Conservation (phyloP, 495 filamentous ascomycete species). For the Beverwykella pulmonaria region DNA sequence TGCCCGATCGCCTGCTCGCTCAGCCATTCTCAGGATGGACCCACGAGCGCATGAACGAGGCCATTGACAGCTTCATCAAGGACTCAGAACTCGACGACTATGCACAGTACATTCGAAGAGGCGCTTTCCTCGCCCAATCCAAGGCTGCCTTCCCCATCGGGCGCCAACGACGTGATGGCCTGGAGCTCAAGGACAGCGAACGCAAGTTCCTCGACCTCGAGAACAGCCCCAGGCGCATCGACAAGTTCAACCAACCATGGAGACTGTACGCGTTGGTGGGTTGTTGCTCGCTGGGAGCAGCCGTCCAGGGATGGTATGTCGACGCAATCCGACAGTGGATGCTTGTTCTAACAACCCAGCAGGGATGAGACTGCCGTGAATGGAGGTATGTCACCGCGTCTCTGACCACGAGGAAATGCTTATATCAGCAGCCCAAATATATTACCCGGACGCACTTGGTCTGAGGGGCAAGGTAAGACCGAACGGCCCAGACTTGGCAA, state of each 20-base stretch:
- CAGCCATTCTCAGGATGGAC: conserved; percentile 25
- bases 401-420: conserved; percentile 54
- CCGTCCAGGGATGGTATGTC: conserved; percentile 28
- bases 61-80: conserved; percentile 19
- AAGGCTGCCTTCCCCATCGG: conserved; percentile 19
- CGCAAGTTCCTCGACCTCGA: conserved; percentile 21
- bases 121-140: conserved; percentile 26
- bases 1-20: conserved; percentile 20
- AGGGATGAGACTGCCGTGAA: no score
- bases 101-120: conserved; percentile 22
- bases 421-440: conserved; percentile 71
- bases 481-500: background rate
- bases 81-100: conserved; percentile 22
- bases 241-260: conserved; percentile 26
- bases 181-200: conserved; percentile 14
- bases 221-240: conserved; percentile 17
- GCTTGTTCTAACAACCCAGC: no score
- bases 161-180: conserved; percentile 13
- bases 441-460: conserved; percentile 68
- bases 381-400: no score
- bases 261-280: conserved; percentile 19
- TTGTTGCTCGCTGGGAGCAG: conserved; percentile 22
- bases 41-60: conserved; percentile 16
- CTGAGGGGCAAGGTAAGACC: conserved; percentile 51
- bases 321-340: background rate